Base-by-base conservation (phyloP, 495 filamentous ascomycete species). In the Paragyromitra xinjiangensis region DNA sequence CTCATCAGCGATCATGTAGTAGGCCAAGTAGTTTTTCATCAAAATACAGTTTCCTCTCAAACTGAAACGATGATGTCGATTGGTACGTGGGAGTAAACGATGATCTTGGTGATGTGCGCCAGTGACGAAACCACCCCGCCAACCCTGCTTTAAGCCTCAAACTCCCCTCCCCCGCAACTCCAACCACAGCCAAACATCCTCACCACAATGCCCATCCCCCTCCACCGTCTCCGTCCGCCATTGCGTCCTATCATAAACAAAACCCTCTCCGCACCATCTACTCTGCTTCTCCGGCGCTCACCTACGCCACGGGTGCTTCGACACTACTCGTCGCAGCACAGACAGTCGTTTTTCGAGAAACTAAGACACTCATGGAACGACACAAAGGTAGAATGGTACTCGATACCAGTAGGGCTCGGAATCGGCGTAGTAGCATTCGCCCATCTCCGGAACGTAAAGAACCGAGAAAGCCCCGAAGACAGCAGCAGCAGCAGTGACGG, bases 321-420 rank as follows among this genome's bases (percentile, higher is more conserved):
- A 85, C 29, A 69, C n/a, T 75, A 66, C 42, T 75, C 70, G 8
- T 45, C 59, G 19, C 44, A 72, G 9, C 61, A 66, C 12, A 64
- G 87, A 69, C 87, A 89, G 45, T 88, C 90, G 6, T 94, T 93
- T 83, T 83, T 88, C 26, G 88, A 88, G 67, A 85, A 89, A 53
- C 85, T 90, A 74, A 89, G 88, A 62, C 86, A 88, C 51, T 77
- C 74, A 6, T 77, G 74, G 74, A 77, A 77, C 24, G 74, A 91
- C 73, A 96, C 92, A 39, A 95, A 91, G 79, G 88, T 97, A 64
- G 89, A 92, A 87, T 99, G 95, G 95, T 92, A 94, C 84, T 93
- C 93, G n/a, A 98, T 99, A 81, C 96, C 95, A 24, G 89, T 97
- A 45, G 93, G 91, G 8, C 86, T 98, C 5, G 95, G 95, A 55